phyloP scores from a whole-genome alignment of 805 yeast species.

The Saccharomycopsis javanensis region DNA sequence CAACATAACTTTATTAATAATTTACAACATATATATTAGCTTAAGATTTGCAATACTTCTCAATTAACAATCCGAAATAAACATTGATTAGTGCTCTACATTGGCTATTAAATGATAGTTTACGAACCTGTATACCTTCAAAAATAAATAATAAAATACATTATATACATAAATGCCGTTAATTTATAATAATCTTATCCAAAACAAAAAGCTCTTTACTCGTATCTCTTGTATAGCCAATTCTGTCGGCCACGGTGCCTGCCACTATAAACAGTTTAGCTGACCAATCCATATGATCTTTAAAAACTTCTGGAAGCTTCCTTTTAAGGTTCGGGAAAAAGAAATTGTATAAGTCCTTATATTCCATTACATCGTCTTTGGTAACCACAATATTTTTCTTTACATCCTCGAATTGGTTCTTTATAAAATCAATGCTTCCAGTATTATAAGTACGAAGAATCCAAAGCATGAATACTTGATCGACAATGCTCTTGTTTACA shows the following conservation, averaged over 20 bases:
- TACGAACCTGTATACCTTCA: slow-evolving; percentile 3
- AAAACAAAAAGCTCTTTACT: slow-evolving; percentile 31
- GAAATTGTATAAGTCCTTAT: slow-evolving; percentile 41
- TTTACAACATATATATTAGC: too few species aligned
- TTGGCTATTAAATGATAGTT: not conserved
- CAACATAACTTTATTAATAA: not conserved
- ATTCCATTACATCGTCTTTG: slow-evolving; percentile 46
- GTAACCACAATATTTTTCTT: slow-evolving; percentile 32
- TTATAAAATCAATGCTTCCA: slow-evolving; percentile 33
- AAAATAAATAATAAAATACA: too few species aligned
- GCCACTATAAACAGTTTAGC: slow-evolving; percentile 35
- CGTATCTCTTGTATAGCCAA: slow-evolving; percentile 34
- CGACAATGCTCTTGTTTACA: slow-evolving; percentile 37
- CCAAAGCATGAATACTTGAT: slow-evolving; percentile 54
- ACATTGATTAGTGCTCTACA: not conserved
- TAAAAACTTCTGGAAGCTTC: slow-evolving; percentile 49
- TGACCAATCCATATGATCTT: slow-evolving; percentile 36
- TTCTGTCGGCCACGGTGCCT: slow-evolving; percentile 41
- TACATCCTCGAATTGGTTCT: slow-evolving; percentile 30
- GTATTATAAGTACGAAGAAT: slow-evolving; percentile 49
- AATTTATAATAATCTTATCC: slow-evolving; percentile 13
- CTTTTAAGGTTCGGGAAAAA: slow-evolving; percentile 39
- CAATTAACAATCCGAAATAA: not conserved
- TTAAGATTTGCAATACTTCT: too few species aligned
- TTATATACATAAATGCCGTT: too few species aligned